Percentiles rank a stretch among this genome's conserved stretches.
These are phyloP conservation scores for Xylaria sp. DNA, from an alignment of 2,329 filamentous ascomycete species.

Conservation along the genomic window DNA sequence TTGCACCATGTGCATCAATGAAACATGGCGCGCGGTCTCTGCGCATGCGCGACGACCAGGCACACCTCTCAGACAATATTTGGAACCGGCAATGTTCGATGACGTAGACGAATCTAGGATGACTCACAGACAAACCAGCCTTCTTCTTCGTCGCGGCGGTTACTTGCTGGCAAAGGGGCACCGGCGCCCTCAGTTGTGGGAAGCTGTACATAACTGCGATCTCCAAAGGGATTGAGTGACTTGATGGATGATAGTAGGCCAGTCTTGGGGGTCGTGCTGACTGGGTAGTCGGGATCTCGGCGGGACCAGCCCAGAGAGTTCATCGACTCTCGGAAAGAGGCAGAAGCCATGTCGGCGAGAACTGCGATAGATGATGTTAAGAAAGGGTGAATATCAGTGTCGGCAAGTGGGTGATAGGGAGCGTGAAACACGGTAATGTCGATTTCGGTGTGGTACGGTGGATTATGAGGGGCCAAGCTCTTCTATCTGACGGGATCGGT, in stretches of 20 bases:
- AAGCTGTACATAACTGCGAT: constrained; percentile 87
- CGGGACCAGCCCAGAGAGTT: constrained; percentile 95
- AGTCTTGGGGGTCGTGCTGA: constrained; percentile 75
- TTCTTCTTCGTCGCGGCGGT: constrained; percentile 91
- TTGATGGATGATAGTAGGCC: constrained; percentile 84
- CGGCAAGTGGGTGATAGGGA: constrained; percentile 17
- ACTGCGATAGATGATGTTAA: neutral
- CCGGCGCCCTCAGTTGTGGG: constrained; percentile 85
- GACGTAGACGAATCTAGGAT: constrained; percentile 39
- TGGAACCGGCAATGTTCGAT: constrained; percentile 39
- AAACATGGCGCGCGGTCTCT: constrained; percentile 56
- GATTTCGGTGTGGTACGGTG: constrained; percentile 28
- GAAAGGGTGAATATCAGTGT: constrained; percentile 13
- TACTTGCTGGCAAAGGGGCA: constrained; percentile 86
- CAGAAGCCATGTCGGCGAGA: constrained; percentile 74
- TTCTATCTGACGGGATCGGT: constrained; percentile 26
- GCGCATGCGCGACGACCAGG: constrained; percentile 55
- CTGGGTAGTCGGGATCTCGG: constrained; percentile 78
- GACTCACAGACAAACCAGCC: constrained; percentile 93
- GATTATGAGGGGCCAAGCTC: neutral
- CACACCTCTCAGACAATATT: constrained; percentile 54
- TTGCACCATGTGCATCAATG: constrained; percentile 53
- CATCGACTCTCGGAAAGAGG: constrained; percentile 92
- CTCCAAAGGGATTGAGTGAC: constrained; percentile 87
- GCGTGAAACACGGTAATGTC: constrained; percentile 12